Base-by-base conservation (phyloP, 108 stramenopile genomes). In the Chaetoceros muelleri region DNA sequence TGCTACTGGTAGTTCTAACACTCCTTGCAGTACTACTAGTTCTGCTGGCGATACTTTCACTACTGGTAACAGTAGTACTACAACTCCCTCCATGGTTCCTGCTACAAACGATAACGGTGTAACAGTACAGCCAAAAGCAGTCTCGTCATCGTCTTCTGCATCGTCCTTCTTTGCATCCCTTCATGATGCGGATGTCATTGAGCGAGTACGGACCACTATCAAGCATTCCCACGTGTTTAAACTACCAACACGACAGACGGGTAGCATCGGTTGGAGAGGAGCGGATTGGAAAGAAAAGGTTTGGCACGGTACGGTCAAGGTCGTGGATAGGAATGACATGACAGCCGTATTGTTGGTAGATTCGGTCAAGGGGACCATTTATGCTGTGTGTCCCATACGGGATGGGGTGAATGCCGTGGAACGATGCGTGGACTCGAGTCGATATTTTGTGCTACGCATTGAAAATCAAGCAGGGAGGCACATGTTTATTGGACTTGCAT, bases 401-500 rank as follows among this genome's bases (percentile, higher is more conserved):
- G 81, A 80, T 21, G 85, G 75, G 49, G 23, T 10, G 3, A 69
- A 73, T 58, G 90, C 89, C 0, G 91, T 95, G 8, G 90, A 95
- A 69, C 73, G 90, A 28, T 90, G 87, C 61, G 72, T 90, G 8
- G 95, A 95, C 57, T 86, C 84, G 25, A 81, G 80, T 46, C 67
- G 95, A 8, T 95, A 95, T 61, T 95, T 95, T 72, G 95, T 95
- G 0, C 65, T 95, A 23, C 54, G 86, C 52, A 91, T 97, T 73
- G 85, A 91, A 59, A 98, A 95, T 75, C 87, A 79, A 1, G 79
- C 82, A 60, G 97, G 95, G 3, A 48, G 90, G 25, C 93, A 96
- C 66, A 93, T 95, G 80, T 98, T 93, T 75, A 86, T 98, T 45
- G 97, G 97, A 3, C 55, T 98, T 67, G 97, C 97, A 5, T 98